These are phyloP conservation scores for Tetracladium setigerum DNA, from an alignment of 495 filamentous ascomycete genomes.

Conservation along the genomic window DNA sequence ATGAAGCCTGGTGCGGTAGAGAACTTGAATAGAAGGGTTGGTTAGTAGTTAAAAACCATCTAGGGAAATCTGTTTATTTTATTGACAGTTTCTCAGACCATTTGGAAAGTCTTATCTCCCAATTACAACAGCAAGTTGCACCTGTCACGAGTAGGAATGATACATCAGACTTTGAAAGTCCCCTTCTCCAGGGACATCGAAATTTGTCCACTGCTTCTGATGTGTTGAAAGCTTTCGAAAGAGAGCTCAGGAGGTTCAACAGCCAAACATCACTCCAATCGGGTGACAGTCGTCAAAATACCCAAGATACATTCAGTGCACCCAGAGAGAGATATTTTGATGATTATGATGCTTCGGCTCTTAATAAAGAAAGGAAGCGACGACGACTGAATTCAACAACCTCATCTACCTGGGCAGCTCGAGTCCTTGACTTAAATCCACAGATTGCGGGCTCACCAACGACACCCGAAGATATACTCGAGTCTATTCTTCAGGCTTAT, in stretches of 20 bases:
- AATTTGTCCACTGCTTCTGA: neutral
- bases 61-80: too few relatives aligned
- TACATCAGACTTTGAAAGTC: neutral
- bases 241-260: neutral
- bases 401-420: too few relatives aligned
- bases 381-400: too few relatives aligned
- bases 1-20: slow-evolving; percentile 24
- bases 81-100: neutral
- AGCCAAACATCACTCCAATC: neutral
- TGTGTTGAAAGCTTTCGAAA: neutral
- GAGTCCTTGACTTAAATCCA: too few relatives aligned
- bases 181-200: neutral
- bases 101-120: neutral
- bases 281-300: too few relatives aligned
- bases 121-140: neutral
- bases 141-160: neutral
- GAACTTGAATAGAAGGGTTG: slow-evolving; percentile 20
- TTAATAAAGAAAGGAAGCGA: too few relatives aligned
- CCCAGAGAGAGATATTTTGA: too few relatives aligned
- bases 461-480: slow-evolving; percentile 10
- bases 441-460: neutral
- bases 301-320: too few relatives aligned
- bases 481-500: slow-evolving; percentile 23
- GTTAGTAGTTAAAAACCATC: neutral
- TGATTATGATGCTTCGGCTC: too few relatives aligned